Base-by-base conservation (phyloP, 371 early-diverging fungal genomes). In the Mortierella polycephala region DNA sequence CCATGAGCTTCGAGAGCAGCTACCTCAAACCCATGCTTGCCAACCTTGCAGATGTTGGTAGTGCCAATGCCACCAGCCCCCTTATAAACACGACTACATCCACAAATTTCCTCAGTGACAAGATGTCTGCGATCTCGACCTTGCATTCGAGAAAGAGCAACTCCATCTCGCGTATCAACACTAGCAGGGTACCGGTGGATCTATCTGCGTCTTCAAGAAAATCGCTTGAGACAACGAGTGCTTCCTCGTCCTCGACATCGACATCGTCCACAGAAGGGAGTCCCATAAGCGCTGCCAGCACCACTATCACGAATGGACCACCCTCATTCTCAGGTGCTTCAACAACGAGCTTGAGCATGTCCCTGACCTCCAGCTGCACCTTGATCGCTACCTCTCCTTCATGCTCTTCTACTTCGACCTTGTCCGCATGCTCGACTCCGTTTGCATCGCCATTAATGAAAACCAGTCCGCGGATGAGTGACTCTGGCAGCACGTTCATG, bases 1-100 rank as follows among this genome's bases (percentile, higher is more conserved):
- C 76, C 5, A 67, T 71, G 71, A 76, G 71, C 53, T 71, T 70
- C 54, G 76, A 76, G 46, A 72, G 65, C 55, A 59, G 44, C 47
- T 21, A 39, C 40, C 49, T 37, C 21, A 44, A 40, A 21, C 51
- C 51, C 51, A 51, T 51, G 9, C 20, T 51, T 30, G 1, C 30
- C 30, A 30, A 30, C 18, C 18, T 18, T 9, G 51, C 20, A 1
- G 51, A 51, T 9, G 4, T 20, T 7, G 18, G 18, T 18, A 18
- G 4, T 18, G 12, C 47, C 8, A 37, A 60, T 44, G 23, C 50
- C 11, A 3, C 30, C 16, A 39, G 30, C 10, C 18, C 50, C 57
- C 30, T 30, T 30, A 30, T 30, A 30, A 61, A 23, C 37, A 16
- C 10, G 52, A 60, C 5, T 11, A 41, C 14, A 14, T 12, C 41